Evolutionary conservation across 2,329 filamentous ascomycete genomes (phyloP).

Genomic region (Amesomyces nigricolor): DNA sequence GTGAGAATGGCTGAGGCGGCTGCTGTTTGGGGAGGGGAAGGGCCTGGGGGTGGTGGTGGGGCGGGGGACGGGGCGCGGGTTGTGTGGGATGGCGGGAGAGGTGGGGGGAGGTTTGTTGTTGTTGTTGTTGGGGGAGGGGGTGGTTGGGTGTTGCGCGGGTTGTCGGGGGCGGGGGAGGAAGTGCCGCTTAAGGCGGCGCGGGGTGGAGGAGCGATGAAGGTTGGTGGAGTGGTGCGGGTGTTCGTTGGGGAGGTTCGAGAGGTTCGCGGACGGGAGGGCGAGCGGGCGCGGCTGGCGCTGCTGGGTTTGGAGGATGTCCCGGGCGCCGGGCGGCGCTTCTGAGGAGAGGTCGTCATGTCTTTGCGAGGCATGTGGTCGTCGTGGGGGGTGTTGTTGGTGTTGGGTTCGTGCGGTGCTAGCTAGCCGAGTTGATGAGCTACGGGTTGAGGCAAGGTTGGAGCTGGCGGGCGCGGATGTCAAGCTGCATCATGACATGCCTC

Average conservation of each 20-base stretch:
- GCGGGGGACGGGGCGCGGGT: slow-evolving; percentile 29
- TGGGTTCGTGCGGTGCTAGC: not conserved
- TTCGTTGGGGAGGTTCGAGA: slow-evolving; percentile 5
- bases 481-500: not conserved
- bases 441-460: not conserved
- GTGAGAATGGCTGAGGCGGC: not conserved
- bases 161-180: slow-evolving; percentile 31
- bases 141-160: slow-evolving; percentile 15
- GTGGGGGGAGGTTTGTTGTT: too few species aligned
- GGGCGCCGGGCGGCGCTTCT: slow-evolving; percentile 39
- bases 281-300: slow-evolving; percentile 8
- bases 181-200: slow-evolving; percentile 36
- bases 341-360: slow-evolving; percentile 36
- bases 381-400: not conserved
- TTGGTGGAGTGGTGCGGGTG: slow-evolving; percentile 11
- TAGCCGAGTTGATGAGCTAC: not conserved
- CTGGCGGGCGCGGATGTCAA: not conserved
- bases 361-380: slow-evolving; percentile 18
- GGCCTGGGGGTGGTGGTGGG: slow-evolving; percentile 11
- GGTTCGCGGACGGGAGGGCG: slow-evolving; percentile 14
- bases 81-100: not conserved
- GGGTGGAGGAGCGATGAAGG: slow-evolving; percentile 37
- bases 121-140: too few species aligned
- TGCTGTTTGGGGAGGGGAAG: slow-evolving; percentile 10
- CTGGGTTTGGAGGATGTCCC: slow-evolving; percentile 16